Conservation (phyloP, 2,329 filamentous ascomycete genomes). For the Cordyceps farinosa region DNA sequence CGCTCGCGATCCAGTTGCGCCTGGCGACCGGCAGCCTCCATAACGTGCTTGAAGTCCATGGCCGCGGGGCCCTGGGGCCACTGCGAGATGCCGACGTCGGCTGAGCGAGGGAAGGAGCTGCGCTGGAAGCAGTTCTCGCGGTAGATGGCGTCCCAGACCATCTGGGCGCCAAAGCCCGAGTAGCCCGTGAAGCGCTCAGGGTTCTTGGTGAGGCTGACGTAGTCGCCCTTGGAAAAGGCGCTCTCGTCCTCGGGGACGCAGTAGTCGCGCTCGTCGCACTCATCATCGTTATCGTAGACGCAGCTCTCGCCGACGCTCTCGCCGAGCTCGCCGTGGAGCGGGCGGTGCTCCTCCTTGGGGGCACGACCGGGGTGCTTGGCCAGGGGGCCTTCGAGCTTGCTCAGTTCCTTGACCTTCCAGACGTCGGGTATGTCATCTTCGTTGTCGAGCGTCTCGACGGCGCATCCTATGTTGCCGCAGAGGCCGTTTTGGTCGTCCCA, state of each 20-base stretch:
- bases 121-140: slow-evolving; percentile 91
- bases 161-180: slow-evolving; percentile 74
- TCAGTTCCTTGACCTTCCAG: slow-evolving; percentile 88
- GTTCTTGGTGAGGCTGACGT: slow-evolving; percentile 90
- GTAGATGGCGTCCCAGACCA: slow-evolving; percentile 97
- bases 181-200: slow-evolving; percentile 96
- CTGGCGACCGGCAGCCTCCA: slow-evolving; percentile 57
- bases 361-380: slow-evolving; percentile 82
- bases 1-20: slow-evolving; percentile 55
- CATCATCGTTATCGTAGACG: slow-evolving; percentile 94
- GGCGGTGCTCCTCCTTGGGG: slow-evolving; percentile 68
- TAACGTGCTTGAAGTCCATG: slow-evolving; percentile 58
- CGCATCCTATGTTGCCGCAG: slow-evolving; percentile 95
- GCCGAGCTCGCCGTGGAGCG: slow-evolving; percentile 77
- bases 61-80: slow-evolving; percentile 50
- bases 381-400: slow-evolving; percentile 85
- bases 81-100: slow-evolving; percentile 46
- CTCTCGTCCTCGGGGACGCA: slow-evolving; percentile 95
- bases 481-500: slow-evolving; percentile 92
- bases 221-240: slow-evolving; percentile 82
- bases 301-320: slow-evolving; percentile 91
- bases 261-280: slow-evolving; percentile 95
- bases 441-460: slow-evolving; percentile 90
- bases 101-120: slow-evolving; percentile 59
- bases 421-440: slow-evolving; percentile 89